Evolutionary conservation across 192 early-diverging fungal genomes (phyloP).

Genomic region (Backusella mclennaniae): DNA sequence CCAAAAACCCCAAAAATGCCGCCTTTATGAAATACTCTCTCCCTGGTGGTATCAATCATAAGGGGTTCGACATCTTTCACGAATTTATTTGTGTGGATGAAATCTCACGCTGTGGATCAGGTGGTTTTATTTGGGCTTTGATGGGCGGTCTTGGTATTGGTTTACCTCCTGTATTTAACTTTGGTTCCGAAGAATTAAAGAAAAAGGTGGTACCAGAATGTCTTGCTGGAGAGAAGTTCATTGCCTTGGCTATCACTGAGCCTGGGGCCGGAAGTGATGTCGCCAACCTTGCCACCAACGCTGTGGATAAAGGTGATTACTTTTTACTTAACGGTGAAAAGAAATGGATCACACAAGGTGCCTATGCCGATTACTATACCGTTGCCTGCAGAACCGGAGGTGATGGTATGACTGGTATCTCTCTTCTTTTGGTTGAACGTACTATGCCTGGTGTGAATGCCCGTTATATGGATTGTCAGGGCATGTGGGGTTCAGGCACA

Average conservation of each 20-base stretch:
- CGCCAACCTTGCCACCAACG: slow-evolving; percentile 41
- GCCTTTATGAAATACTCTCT: slow-evolving; percentile 29
- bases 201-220: slow-evolving; percentile 57
- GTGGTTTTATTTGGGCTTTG: slow-evolving; percentile 79
- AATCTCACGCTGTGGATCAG: slow-evolving; percentile 74
- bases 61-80: slow-evolving; percentile 72
- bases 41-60: slow-evolving; percentile 44
- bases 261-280: slow-evolving; percentile 76
- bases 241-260: slow-evolving; percentile 78
- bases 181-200: slow-evolving; percentile 66
- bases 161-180: slow-evolving; percentile 72
- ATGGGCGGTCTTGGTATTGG: slow-evolving; percentile 53
- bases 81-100: slow-evolving; percentile 78
- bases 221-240: slow-evolving; percentile 67
- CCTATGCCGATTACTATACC: slow-evolving; percentile 91
- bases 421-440: slow-evolving; percentile 85
- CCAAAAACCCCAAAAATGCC: slow-evolving; percentile 25
- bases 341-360: slow-evolving; percentile 99
- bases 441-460: slow-evolving; percentile 82
- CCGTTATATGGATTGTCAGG: slow-evolving; percentile 93
- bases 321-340: slow-evolving; percentile 55
- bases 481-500: slow-evolving; percentile 86
- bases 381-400: slow-evolving; percentile 76
- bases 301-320: too few species aligned
- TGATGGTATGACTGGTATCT: slow-evolving; percentile 82